Evolutionary conservation across 495 filamentous ascomycete species (phyloP).

Genomic region (Filosporella fistucella): DNA sequence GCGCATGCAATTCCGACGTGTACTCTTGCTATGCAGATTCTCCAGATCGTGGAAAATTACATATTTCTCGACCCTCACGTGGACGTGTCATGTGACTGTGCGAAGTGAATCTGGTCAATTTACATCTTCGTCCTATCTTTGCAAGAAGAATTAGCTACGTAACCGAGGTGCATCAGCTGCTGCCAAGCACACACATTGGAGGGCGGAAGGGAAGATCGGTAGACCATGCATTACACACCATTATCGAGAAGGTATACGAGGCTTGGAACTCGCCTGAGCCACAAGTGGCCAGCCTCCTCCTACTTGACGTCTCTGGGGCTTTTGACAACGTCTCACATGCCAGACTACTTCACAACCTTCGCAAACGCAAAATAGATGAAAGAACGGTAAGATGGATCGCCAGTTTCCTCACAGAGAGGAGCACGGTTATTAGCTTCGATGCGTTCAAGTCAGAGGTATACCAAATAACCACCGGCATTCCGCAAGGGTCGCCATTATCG

Average conservation of each 20-base stretch:
- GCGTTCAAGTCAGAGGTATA: neutral
- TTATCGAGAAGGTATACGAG: conserved; percentile 17
- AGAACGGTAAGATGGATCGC: conserved; percentile 1
- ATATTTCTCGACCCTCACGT: too few relatives aligned
- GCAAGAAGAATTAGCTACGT: conserved; percentile 21
- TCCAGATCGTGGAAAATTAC: too few relatives aligned
- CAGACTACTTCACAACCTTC: conserved; percentile 3
- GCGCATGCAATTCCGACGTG: too few relatives aligned
- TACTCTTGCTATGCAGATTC: too few relatives aligned
- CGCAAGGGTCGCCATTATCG: conserved; percentile 26
- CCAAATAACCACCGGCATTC: conserved; percentile 1
- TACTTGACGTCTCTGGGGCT: conserved; percentile 22
- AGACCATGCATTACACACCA: conserved; percentile 22
- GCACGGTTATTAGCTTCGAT: neutral
- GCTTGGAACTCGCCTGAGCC: conserved; percentile 17
- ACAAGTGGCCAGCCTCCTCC: conserved; percentile 3
- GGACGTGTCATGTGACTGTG: too few relatives aligned
- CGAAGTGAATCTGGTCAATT: too few relatives aligned
- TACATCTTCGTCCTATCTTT: conserved; percentile 4
- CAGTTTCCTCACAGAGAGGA: conserved; percentile 5
- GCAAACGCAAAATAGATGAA: conserved; percentile 2
- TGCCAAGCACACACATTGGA: conserved; percentile 24
- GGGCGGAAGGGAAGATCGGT: conserved; percentile 18
- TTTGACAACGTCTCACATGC: conserved; percentile 27
- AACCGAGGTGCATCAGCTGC: conserved; percentile 19